Evolutionary conservation across 192 early-diverging fungal genomes (phyloP).

Genomic region (Podila epigama): DNA sequence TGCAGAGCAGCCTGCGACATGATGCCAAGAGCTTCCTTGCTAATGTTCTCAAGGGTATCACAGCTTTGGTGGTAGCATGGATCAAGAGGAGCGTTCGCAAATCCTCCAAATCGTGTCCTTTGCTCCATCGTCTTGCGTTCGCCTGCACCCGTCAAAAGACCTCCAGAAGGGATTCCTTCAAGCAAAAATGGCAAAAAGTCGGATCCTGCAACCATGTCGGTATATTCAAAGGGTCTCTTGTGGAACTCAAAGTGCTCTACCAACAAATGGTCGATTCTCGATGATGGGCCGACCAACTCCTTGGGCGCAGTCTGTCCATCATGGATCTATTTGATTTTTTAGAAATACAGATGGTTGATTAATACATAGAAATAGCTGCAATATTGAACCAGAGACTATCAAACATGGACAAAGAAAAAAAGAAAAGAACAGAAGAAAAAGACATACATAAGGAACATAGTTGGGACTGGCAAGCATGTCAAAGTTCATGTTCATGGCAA

Average conservation of each 20-base stretch:
- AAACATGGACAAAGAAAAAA: no score
- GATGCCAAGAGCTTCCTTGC: constrained; percentile 56
- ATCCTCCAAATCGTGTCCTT: constrained; percentile 63
- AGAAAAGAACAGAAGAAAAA: background rate
- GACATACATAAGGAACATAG: constrained; percentile 62
- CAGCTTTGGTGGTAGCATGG: constrained; percentile 76
- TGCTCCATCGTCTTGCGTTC: constrained; percentile 65
- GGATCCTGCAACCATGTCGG: constrained; percentile 66
- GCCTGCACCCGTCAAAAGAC: constrained; percentile 68
- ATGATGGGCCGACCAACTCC: constrained; percentile 54
- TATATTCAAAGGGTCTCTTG: constrained; percentile 56
- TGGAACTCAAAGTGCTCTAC: constrained; percentile 62
- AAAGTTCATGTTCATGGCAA: constrained; percentile 73
- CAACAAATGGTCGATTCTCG: constrained; percentile 65
- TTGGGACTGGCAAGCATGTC: constrained; percentile 81
- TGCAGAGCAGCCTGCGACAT: constrained; percentile 47
- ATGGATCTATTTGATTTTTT: constrained; percentile 55
- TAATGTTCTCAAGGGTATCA: constrained; percentile 71
- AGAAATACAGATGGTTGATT: background rate
- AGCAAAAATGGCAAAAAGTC: constrained; percentile 76
- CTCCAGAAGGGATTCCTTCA: constrained; percentile 68
- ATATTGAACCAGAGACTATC: background rate
- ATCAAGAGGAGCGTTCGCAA: constrained; percentile 69
- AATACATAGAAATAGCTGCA: background rate
- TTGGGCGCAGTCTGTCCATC: constrained; percentile 68